Evolutionary conservation across 352 stramenopile genomes (phyloP), one percentile per base, ranked within the genome.

Genomic region (Phytophthora multivora): DNA sequence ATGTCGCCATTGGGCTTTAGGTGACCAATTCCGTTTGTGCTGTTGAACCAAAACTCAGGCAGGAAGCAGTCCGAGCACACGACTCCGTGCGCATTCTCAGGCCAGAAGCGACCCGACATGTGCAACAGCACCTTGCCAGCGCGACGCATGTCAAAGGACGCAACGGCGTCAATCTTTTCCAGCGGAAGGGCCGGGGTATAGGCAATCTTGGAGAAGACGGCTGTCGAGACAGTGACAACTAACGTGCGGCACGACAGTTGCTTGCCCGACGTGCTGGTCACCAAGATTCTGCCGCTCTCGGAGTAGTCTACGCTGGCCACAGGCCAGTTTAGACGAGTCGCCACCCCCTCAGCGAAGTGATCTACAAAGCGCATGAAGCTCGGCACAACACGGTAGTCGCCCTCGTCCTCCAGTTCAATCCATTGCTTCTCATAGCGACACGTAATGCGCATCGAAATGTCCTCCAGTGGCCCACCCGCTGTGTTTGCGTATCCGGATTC

Each of bases 31-130:
- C 86, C 86, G 7, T 76, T 55, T 12, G 79, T 87, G 61, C 63
- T 88, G 66, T 94, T 92, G 35, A 92, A 70, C 86, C 86, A 94
- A 39, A 92, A 94, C 68, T 94, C 86, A 10, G 86, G 86, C 61
- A 94, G 28, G 67, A 94, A 94, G 51, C 74, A 87, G 31, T 91
- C 80, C 19, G 83, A 91, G 68, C 86, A 94, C 50, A 94, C 85
- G 33, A 94, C 77, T 33, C 86, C 86, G 53, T 94, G 86, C 8
- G 83, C 76, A 51, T 92, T 78, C 47, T 66, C 71, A 7, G 83
- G 80, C 86, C 86, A 94, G 51, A 92, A 94, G 35, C 65, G 52
- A 31, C 66, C 50, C 13, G 62, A 76, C 57, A 92, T 88, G 56
- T 91, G 79, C 51, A 94, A 73, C 15, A 94, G 66, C 58, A 94